phyloP scores from a whole-genome alignment of 768 basidiomycete genomes.

The Amanita pallidorosea region DNA sequence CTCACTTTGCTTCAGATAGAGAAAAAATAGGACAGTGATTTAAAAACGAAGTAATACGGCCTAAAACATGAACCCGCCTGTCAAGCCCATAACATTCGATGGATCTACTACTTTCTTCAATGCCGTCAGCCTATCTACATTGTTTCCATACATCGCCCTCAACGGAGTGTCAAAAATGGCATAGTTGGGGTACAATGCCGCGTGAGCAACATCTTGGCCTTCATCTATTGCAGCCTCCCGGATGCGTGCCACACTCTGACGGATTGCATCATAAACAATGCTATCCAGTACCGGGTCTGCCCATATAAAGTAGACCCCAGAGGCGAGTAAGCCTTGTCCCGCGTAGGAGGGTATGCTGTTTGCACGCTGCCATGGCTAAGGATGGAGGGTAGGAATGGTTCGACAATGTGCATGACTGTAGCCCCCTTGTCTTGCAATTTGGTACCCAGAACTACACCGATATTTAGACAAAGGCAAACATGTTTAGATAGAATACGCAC shows the following conservation, averaged over 20 bases:
- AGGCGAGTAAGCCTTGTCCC: constrained; percentile 15
- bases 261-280: constrained; percentile 21
- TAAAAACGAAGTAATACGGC: no score
- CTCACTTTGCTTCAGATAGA: no score
- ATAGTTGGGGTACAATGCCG: constrained; percentile 25
- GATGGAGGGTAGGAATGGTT: constrained; percentile 30
- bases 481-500: constrained; percentile 11
- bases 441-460: not conserved
- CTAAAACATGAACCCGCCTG: not conserved
- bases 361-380: constrained; percentile 23
- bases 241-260: constrained; percentile 23
- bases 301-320: constrained; percentile 18
- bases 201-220: constrained; percentile 25
- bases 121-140: constrained; percentile 21
- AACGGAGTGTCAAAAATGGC: constrained; percentile 34
- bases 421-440: not conserved
- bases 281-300: constrained; percentile 9
- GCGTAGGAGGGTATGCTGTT: constrained; percentile 33
- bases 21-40: no score
- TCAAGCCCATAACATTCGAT: constrained; percentile 21
- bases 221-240: constrained; percentile 18
- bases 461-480: no score
- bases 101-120: constrained; percentile 16
- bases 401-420: constrained; percentile 24
- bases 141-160: constrained; percentile 29